A percentile compares a stretch with the other conserved stretches of the same genome.
Conservation (phyloP, 2,329 filamentous ascomycete genomes). For the Pyricularia grisea region DNA sequence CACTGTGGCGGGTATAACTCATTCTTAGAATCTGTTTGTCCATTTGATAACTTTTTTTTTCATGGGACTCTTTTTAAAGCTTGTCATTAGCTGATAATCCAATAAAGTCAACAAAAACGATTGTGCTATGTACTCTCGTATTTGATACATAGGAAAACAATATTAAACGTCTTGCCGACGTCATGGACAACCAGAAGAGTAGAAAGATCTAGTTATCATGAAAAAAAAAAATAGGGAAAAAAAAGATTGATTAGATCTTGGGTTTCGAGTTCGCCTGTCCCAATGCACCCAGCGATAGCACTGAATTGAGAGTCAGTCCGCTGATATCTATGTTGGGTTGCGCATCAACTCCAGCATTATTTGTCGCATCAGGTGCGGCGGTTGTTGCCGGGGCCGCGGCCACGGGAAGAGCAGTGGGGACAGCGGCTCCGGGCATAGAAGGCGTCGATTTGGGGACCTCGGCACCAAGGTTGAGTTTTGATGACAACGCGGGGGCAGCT, state of each 20-base stretch:
- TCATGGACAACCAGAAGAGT: background rate
- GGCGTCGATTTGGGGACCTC: background rate
- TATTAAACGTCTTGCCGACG: background rate
- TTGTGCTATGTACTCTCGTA: background rate
- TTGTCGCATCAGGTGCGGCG: constrained; percentile 14
- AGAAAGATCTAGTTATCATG: constrained; percentile 4
- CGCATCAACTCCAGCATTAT: constrained; percentile 11
- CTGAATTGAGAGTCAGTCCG: constrained; percentile 30
- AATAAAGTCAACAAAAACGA: background rate
- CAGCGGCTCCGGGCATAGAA: background rate
- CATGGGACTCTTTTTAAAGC: background rate
- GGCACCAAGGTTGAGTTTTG: background rate
- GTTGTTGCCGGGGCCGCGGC: constrained; percentile 13
- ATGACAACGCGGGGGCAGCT: background rate
- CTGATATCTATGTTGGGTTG: constrained; percentile 26
- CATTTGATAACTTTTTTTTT: background rate
- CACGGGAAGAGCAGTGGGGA: constrained; percentile 13
- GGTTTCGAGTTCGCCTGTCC: constrained; percentile 13
- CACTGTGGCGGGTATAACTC: background rate
- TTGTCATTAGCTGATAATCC: constrained; percentile 3
- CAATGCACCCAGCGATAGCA: constrained; percentile 34
- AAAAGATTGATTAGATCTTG: constrained; percentile 2
- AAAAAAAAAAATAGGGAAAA: constrained; percentile 7
- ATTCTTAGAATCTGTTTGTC: background rate
- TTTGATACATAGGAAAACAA: background rate